These are phyloP conservation scores for Pichia cactophila DNA, from an alignment of 1,139 yeast species.

Conservation along the genomic window DNA sequence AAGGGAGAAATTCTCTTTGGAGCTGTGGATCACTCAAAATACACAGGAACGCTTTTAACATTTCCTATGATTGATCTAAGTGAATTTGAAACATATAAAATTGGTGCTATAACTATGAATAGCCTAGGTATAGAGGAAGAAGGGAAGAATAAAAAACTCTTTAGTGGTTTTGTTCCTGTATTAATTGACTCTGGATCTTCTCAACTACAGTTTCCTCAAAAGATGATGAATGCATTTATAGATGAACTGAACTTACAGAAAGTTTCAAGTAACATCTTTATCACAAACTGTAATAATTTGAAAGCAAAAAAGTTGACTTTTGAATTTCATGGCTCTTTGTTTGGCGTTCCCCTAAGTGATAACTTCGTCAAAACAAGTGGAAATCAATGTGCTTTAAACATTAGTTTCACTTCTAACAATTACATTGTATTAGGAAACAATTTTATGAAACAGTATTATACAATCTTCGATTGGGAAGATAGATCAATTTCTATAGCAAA, in stretches of 20 bases:
- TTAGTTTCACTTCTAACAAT: not conserved
- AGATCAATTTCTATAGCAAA: not conserved
- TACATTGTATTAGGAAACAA: not conserved
- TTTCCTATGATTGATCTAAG: slow-evolving; percentile 30
- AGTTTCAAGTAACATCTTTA: slow-evolving; percentile 63
- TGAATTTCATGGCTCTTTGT: not conserved
- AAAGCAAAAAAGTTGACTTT: not conserved
- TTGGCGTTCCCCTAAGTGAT: not conserved
- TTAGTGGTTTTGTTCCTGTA: slow-evolving; percentile 18
- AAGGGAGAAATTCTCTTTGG: slow-evolving; percentile 42
- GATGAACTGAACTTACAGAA: not conserved
- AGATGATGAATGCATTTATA: not conserved
- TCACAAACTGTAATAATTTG: slow-evolving; percentile 32
- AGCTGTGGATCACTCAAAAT: slow-evolving; percentile 48
- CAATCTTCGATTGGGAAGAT: not conserved
- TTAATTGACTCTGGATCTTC: not conserved
- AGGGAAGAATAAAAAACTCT: slow-evolving; percentile 20
- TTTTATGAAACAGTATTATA: not conserved
- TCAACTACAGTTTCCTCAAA: not conserved
- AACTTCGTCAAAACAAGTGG: not conserved
- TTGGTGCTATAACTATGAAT: slow-evolving; percentile 39
- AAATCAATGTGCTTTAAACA: slow-evolving; percentile 1
- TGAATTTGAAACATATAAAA: not conserved
- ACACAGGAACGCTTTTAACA: slow-evolving; percentile 38
- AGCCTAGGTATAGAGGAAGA: slow-evolving; percentile 7